phyloP scores from a whole-genome alignment of 139 green algal species.

The Chlorella sorokiniana region DNA sequence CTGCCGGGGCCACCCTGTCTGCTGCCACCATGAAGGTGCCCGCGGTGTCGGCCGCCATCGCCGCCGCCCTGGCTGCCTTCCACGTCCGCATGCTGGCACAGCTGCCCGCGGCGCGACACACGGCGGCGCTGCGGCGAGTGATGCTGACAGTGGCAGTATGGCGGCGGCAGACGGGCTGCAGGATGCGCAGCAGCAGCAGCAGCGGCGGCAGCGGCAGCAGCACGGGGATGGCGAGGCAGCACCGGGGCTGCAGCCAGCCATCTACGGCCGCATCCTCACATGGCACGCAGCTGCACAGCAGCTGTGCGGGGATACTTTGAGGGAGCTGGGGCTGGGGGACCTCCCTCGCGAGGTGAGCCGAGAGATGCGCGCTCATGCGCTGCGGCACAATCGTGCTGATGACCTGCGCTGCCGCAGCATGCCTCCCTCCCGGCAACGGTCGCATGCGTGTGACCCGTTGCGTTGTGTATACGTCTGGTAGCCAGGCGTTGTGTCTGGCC shows the following conservation, averaged over 20 bases:
- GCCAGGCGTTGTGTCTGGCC: too few relatives aligned
- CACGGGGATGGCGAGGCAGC: neutral
- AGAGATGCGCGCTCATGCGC: too few relatives aligned
- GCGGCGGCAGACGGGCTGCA: neutral
- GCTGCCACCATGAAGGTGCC: slow-evolving; percentile 41
- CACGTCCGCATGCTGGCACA: slow-evolving; percentile 50
- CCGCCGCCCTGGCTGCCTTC: slow-evolving; percentile 60
- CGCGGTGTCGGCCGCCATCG: slow-evolving; percentile 47
- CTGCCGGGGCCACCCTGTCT: slow-evolving; percentile 50
- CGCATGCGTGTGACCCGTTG: too few relatives aligned
- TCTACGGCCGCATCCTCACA: slow-evolving; percentile 12
- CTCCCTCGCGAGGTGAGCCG: slow-evolving; percentile 28
- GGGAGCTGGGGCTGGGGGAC: slow-evolving; percentile 8
- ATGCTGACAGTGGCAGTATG: neutral
- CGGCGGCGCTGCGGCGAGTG: neutral
- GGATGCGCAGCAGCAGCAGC: too few relatives aligned
- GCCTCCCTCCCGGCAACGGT: too few relatives aligned
- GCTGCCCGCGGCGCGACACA: neutral
- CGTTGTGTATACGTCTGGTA: too few relatives aligned
- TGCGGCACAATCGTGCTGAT: too few relatives aligned
- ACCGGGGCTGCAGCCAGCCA: slow-evolving; percentile 1
- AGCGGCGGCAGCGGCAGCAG: neutral
- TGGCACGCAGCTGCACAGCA: slow-evolving; percentile 20
- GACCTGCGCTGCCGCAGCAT: too few relatives aligned
- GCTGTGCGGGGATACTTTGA: neutral